These are phyloP conservation scores for Stentor roeselii DNA, from an alignment of 73 alveolate species.

Conservation along the genomic window DNA sequence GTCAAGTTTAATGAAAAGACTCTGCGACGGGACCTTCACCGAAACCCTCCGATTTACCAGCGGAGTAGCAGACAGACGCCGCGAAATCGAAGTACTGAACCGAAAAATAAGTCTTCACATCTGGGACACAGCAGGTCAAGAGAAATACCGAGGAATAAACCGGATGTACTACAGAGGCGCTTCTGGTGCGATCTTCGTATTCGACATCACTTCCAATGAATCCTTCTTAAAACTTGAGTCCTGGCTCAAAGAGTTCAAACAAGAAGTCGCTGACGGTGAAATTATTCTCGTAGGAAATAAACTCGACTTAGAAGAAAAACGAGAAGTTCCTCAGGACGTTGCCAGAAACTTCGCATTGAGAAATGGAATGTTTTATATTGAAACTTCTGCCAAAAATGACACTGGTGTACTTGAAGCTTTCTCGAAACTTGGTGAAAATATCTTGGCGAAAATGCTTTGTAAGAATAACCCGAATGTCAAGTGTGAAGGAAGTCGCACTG, in stretches of 20 bases:
- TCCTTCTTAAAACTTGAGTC: slow-evolving; percentile 53
- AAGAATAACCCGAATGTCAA: too few species aligned
- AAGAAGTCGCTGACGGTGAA: slow-evolving; percentile 35
- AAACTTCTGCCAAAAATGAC: slow-evolving; percentile 16
- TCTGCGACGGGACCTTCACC: not conserved
- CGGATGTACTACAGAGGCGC: slow-evolving; percentile 62
- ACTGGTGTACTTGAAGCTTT: not conserved
- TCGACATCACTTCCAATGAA: slow-evolving; percentile 59
- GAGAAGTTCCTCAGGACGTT: slow-evolving; percentile 21
- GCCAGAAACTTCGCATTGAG: slow-evolving; percentile 24
- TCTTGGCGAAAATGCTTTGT: too few species aligned
- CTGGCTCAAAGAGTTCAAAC: slow-evolving; percentile 69
- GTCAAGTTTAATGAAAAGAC: slow-evolving; percentile 11
- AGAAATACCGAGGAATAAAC: slow-evolving; percentile 9
- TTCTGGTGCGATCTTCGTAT: slow-evolving; percentile 56
- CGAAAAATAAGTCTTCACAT: not conserved
- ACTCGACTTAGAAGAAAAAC: slow-evolving; percentile 20
- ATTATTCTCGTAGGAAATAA: slow-evolving; percentile 31
- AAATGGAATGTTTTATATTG: slow-evolving; percentile 4
- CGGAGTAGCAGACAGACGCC: not conserved
- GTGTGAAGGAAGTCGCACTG: too few species aligned
- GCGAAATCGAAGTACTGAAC: not conserved
- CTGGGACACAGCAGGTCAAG: slow-evolving; percentile 28
- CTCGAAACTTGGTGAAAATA: slow-evolving; percentile 3
- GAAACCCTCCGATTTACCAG: not conserved